Evolutionary conservation across 2,329 filamentous ascomycete species (phyloP), one percentile per base, ranked within the genome.

Genomic region (Ilyonectria sp.): DNA sequence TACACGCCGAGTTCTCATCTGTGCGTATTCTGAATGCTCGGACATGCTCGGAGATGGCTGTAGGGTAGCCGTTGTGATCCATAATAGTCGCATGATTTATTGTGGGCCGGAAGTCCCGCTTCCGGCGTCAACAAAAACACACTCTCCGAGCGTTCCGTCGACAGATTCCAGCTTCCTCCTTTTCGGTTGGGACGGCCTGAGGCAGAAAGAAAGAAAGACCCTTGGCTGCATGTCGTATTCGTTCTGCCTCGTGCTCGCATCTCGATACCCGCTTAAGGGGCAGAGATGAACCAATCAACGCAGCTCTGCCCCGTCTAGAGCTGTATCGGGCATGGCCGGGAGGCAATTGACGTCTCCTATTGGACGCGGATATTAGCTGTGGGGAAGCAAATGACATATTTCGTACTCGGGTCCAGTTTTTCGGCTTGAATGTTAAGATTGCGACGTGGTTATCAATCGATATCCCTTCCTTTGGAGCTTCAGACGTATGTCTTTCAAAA

Each of bases 391-490:
- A 17, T n/a, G n/a, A n/a, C 40, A 9, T n/a, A 43, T 43, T n/a
- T 43, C 40, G 40, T 43, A 43, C 40, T 43, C 40, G 40, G 40
- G n/a, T 43, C 40, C 40, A 43, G n/a, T 43, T 43, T 43, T 43
- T 43, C 17, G 40, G 40, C 40, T n/a, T 43, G 17, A n/a, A n/a
- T n/a, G 8, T 43, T 43, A 17, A 43, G 40, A 43, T 43, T 43
- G 40, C 40, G 40, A 43, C 40, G 40, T 43, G n/a, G 40, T 43
- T 43, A 43, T 43, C 40, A 43, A 43, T 43, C 40, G n/a, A 43
- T n/a, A 8, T n/a, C 40, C 40, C 40, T n/a, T 43, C 17, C 15
- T n/a, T n/a, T 43, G 40, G 15, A n/a, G 40, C 17, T 43, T 43
- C 31, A 33, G 31, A 10, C 2, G 40, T 4, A 17, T 43, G 40